Percentiles rank a stretch among this genome's conserved stretches.
These are phyloP conservation scores for Ascocoryne sarcoides DNA, from an alignment of 2,329 filamentous ascomycete genomes.

Conservation along the genomic window DNA sequence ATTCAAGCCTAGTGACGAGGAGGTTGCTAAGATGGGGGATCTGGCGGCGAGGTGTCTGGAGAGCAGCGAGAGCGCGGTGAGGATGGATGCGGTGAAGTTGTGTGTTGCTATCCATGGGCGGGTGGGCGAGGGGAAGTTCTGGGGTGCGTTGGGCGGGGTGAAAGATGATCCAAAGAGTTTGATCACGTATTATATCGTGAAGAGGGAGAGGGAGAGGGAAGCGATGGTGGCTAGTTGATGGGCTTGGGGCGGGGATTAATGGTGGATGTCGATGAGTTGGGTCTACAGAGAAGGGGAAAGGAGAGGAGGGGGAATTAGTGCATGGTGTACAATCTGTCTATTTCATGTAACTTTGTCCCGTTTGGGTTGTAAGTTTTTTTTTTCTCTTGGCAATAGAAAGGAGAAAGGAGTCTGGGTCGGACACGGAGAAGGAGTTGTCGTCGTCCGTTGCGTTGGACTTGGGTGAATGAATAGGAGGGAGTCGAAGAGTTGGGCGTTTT, in stretches of 20 bases:
- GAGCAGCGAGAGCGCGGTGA: slow-evolving; percentile 51
- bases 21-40: slow-evolving; percentile 42
- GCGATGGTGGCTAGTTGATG: not conserved
- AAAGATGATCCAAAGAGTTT: slow-evolving; percentile 67
- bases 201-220: slow-evolving; percentile 48
- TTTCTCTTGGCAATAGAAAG: too few relatives aligned
- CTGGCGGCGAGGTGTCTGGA: slow-evolving; percentile 50
- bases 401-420: too few relatives aligned
- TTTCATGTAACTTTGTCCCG: too few relatives aligned
- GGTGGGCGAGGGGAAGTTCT: slow-evolving; percentile 55
- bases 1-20: slow-evolving; percentile 40
- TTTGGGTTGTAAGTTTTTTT: too few relatives aligned
- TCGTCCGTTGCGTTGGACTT: too few relatives aligned
- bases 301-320: too few relatives aligned
- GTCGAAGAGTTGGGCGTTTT: too few relatives aligned
- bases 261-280: too few relatives aligned
- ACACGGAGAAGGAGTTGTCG: too few relatives aligned
- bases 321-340: too few relatives aligned
- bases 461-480: too few relatives aligned
- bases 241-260: not conserved
- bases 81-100: slow-evolving; percentile 72
- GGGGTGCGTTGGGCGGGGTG: slow-evolving; percentile 55
- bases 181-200: slow-evolving; percentile 74
- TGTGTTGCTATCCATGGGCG: slow-evolving; percentile 62
- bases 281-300: too few relatives aligned